Evolutionary conservation across 2,329 filamentous ascomycete genomes (phyloP), one percentile per base, ranked within the genome.

Genomic region (Trichoderma koningiopsis): DNA sequence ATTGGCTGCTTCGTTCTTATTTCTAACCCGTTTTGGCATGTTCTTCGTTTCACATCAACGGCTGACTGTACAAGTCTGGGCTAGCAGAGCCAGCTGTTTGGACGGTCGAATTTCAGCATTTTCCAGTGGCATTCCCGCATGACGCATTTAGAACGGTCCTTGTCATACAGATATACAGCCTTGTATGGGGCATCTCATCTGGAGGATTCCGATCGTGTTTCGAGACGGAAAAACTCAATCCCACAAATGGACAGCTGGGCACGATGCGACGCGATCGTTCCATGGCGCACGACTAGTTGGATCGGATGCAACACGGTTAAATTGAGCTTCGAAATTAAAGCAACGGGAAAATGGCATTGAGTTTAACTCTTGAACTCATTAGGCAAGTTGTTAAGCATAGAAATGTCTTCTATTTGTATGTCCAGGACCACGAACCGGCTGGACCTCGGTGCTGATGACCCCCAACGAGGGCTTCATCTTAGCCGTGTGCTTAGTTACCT

Each of bases 371-470:
- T 57, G 22, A 47, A 65, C 62, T 47, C 29, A 35, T 57, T 57
- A 57, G 62, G 52, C 53, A 53, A 65, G 62, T 47, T 65, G 29
- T 27, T 35, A 33, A 58, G 13, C 33, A 35, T 24, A 43, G 40
- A 43, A 8, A 8, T 16, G 16, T 19, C 16, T 19, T 43, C 16
- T 43, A 16, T 3, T 43, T 22, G n/a, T n/a, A 22, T 5, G 24
- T 14, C 6, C 14, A 29, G n/a, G 22, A 49, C 4, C 53, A 14
- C n/a, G 62, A 65, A 0, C 37, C 66, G 58, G 66, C 66, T 68
- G 66, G 58, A 68, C 49, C 58, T 68, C 66, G 66, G 66, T 68
- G 58, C 59, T 68, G 58, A 68, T 49, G 66, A 62, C 66, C 66
- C 66, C 58, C 58, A 63, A 29, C 66, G 47, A 57, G 47, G 66